Base-by-base conservation (phyloP, 1,284 basidiomycete species). In the Sanguinoderma infundibulare region DNA sequence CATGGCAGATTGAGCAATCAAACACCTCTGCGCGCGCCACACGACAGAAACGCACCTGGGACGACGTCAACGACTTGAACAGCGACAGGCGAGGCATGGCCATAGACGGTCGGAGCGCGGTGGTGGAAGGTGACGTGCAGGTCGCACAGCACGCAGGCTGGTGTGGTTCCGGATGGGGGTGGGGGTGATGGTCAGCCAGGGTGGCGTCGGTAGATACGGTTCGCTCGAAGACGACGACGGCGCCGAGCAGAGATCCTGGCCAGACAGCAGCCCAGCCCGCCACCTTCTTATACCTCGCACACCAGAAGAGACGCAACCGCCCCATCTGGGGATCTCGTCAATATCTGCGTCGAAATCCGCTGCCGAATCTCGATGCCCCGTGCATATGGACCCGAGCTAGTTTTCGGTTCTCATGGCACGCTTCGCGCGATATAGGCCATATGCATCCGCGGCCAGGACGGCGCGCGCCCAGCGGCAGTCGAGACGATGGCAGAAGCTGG, bases 31-130 rank as follows among this genome's bases (percentile, higher is more conserved):
- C 53, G 17, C 4, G 32, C 20, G 46, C 6, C 17, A n/a, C 9
- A 9, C 2, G 30, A 34, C 20, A 10, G 7, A 1, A 17, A 63
- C 58, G 46, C 53, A 65, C 64, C 59, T 51, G 60, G 40, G 57
- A 51, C 14, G 61, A 62, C 39, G 61, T 53, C 2, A 60, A 59
- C 10, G 62, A 59, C 65, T 66, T 66, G 60, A 66, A 62, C 35
- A 66, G 50, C 8, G 65, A 64, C 30, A 66, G 53, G 17, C 60
- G 60, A 36, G 53, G 50, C 62, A 64, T 61, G 14, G 46, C 36
- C 24, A 24, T 47, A 9, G 24, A 28, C 24, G 36, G 28, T n/a
- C 28, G 50, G 32, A 28, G 36, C 28, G n/a, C 28, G 32, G 36
- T 46, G 36, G 47, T 15, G 20, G 38, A 24, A 14, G 44, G 55